phyloP scores from a whole-genome alignment of 352 stramenopile genomes.

The Thraustotheca clavata region DNA sequence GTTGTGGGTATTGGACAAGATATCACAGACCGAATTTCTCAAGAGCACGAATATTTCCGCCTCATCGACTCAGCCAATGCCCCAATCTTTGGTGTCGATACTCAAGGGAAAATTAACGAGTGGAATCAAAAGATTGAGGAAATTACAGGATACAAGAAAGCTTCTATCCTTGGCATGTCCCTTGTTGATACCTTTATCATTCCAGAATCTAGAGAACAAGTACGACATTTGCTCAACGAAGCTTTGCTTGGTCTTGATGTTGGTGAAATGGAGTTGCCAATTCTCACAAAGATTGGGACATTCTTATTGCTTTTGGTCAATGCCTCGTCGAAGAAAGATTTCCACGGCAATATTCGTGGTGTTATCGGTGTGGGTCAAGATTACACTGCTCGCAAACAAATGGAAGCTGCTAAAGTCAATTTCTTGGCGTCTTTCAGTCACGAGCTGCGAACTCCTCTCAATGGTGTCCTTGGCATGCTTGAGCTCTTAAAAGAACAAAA shows the following conservation, averaged over 20 bases:
- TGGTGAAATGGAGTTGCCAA: constrained; percentile 83
- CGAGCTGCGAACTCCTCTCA: constrained; percentile 71
- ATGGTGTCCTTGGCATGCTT: constrained; percentile 75
- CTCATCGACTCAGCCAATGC: constrained; percentile 74
- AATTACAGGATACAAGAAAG: constrained; percentile 75
- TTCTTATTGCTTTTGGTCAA: constrained; percentile 73
- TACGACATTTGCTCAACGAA: constrained; percentile 67
- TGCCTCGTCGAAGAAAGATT: constrained; percentile 82
- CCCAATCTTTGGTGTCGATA: constrained; percentile 81
- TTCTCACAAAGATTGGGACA: constrained; percentile 60
- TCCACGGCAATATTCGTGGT: constrained; percentile 87
- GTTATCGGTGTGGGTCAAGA: constrained; percentile 90
- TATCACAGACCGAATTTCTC: constrained; percentile 61
- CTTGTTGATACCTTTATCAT: constrained; percentile 77
- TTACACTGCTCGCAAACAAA: constrained; percentile 83
- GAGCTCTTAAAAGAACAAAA: constrained; percentile 73
- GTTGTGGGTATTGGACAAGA: constrained; percentile 82
- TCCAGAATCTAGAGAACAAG: constrained; percentile 50
- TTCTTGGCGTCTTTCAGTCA: constrained; percentile 82
- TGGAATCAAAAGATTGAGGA: constrained; percentile 85
- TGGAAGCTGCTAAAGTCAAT: constrained; percentile 81
- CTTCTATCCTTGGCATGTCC: constrained; percentile 51
- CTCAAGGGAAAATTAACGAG: constrained; percentile 71
- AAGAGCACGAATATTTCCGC: constrained; percentile 65
- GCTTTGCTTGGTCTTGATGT: constrained; percentile 76